Evolutionary conservation across 1,284 basidiomycete genomes (phyloP), one percentile per base, ranked within the genome.

Genomic region (Moesziomyces antarcticus): DNA sequence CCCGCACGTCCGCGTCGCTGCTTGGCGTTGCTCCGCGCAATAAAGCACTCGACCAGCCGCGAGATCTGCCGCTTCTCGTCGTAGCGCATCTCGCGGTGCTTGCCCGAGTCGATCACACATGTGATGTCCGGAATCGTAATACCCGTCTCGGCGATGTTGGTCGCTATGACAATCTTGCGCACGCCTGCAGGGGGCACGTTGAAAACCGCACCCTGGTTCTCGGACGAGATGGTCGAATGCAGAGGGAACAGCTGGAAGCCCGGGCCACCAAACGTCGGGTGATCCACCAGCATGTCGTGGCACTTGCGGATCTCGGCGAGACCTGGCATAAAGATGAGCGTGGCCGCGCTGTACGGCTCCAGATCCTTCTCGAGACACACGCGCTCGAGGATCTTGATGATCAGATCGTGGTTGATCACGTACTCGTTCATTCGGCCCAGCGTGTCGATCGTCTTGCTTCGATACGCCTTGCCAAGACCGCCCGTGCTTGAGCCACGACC

Each of bases 111-210:
- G 60, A 99, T 95, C 14, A 99, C 97, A 78, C 94, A 96, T 3
- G 96, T 98, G 61, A 98, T 93, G 80, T 99, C 97, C 5, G 96
- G 96, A 62, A 99, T 98, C 0, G 96, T 99, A 64, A 99, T 92
- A 84, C 96, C 96, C 16, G 93, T 97, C 84, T 97, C 93, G 27
- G 92, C 90, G 74, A 93, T 91, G 77, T 92, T 87, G 51, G 86
- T 86, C 16, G 85, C 84, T 46, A 97, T 91, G 40, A 97, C 95
- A 77, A 97, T 94, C 86, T 98, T 98, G 51, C 92, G 88, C 3
- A 92, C 86, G 35, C 93, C 93, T 1, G 80, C 80, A 0, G 92
- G 92, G 22, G 93, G 93, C 1, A 93, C 86, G 52, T 97, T 91
- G 84, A 99, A 98, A 0, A 97, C 96, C 2, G 91, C 90, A 43